These are phyloP conservation scores for Ceratocystiopsis brevicomis DNA, from an alignment of 2,329 filamentous ascomycete species.

Conservation along the genomic window DNA sequence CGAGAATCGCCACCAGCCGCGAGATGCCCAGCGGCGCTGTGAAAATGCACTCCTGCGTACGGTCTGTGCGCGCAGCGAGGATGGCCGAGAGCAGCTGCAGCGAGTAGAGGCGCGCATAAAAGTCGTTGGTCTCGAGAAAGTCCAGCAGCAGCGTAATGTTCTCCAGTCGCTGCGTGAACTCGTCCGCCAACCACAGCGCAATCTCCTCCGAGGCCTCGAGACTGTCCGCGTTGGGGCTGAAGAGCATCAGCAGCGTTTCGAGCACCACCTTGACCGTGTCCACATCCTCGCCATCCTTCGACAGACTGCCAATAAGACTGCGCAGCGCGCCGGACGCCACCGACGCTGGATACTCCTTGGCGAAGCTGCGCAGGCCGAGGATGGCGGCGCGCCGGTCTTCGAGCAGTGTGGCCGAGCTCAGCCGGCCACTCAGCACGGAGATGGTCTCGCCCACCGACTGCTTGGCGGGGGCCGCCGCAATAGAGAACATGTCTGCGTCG, in stretches of 20 bases:
- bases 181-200: slow-evolving; percentile 85
- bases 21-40: slow-evolving; percentile 77
- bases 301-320: slow-evolving; percentile 67
- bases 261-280: slow-evolving; percentile 91
- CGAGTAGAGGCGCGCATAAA: slow-evolving; percentile 80
- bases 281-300: slow-evolving; percentile 80
- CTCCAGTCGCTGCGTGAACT: slow-evolving; percentile 94
- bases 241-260: slow-evolving; percentile 89
- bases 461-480: slow-evolving; percentile 63
- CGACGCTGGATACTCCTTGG: slow-evolving; percentile 88
- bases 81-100: slow-evolving; percentile 80
- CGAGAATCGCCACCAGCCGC: slow-evolving; percentile 63
- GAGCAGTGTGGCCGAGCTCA: slow-evolving; percentile 75
- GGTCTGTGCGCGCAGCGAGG: slow-evolving; percentile 64
- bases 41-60: slow-evolving; percentile 87
- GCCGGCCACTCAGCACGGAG: slow-evolving; percentile 66
- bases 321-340: slow-evolving; percentile 86
- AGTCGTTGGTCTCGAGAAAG: slow-evolving; percentile 71
- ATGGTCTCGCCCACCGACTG: slow-evolving; percentile 95
- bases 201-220: slow-evolving; percentile 93
- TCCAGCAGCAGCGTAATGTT: slow-evolving; percentile 84
- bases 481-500: slow-evolving; percentile 33
- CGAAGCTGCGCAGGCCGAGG: slow-evolving; percentile 80
- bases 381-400: slow-evolving; percentile 92
- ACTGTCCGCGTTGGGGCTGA: slow-evolving; percentile 52